Evolutionary conservation across 495 filamentous ascomycete genomes (phyloP), one percentile per base, ranked within the genome.

Genomic region (Neurospora sp.): DNA sequence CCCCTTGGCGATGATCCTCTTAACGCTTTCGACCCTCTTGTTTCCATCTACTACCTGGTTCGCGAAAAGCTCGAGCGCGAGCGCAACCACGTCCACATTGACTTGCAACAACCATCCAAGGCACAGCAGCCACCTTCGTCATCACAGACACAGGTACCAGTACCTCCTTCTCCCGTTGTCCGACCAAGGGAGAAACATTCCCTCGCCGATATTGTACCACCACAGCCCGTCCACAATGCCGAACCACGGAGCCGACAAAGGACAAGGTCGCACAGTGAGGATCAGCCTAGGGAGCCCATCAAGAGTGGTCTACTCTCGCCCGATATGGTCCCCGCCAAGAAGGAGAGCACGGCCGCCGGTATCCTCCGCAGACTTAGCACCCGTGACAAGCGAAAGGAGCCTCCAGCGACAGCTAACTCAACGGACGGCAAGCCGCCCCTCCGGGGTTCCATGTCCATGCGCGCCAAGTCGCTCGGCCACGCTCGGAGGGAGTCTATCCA

Each of bases 31-130:
- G 93, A 92, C 77, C 96, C 96, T 1, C 83, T 99, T 68, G 86
- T 98, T 27, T 98, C 96, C 4, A 90, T 98, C 68, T 99, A 99
- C 79, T 97, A 96, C 79, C 90, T 99, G 5, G 96, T 97, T 46
- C 91, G 91, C 72, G 96, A 99, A 83, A 98, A 98, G 82, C 87
- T 92, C 72, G 94, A 97, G 39, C 90, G 92, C 68, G 95, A 99
- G 78, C 86, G 78, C 12, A 76, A 78, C 72, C 18, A 39, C 1
- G 70, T 69, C 31, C 37, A 68, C 53, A 37, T 72, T 71, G 76
- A 78, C 40, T 75, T 75, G 4, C 76, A 79, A 22, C 68, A 76
- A 40, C 74, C 68, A 61, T 44, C 76, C 48, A 78, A 75, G 69
- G 78, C 72, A 18, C 71, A 74, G 40, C 75, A 77, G 69, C 72